Conservation (phyloP, 2,329 filamentous ascomycete genomes). For the Diaporthe batatas region DNA sequence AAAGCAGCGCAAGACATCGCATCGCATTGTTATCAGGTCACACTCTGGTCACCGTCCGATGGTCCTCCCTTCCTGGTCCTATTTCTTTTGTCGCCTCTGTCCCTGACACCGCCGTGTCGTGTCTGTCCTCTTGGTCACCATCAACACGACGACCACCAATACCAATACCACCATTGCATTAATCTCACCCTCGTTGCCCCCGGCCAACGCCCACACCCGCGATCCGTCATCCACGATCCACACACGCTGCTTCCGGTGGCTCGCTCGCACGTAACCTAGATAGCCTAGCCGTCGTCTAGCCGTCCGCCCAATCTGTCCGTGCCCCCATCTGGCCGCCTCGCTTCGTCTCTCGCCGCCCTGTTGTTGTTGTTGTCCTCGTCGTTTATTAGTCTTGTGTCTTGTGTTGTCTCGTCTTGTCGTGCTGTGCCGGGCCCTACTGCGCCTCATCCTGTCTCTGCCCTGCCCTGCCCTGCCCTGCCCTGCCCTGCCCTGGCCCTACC, state of each 20-base stretch:
- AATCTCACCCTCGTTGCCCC: conserved; percentile 5
- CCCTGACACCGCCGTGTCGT: background rate
- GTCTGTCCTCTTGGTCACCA: background rate
- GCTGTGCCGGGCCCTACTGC: too few species aligned
- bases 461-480: too few species aligned
- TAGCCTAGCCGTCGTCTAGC: conserved; percentile 12
- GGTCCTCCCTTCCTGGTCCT: background rate
- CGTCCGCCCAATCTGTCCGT: conserved; percentile 8
- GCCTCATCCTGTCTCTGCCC: too few species aligned
- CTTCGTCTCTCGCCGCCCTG: background rate
- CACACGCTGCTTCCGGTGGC: conserved; percentile 12
- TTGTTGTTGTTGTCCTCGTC: too few species aligned
- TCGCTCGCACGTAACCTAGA: conserved; percentile 28
- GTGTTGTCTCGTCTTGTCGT: background rate
- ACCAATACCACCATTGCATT: background rate
- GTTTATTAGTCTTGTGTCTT: too few species aligned
- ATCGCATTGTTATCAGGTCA: conserved; percentile 17
- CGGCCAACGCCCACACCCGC: background rate
- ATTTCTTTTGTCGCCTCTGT: conserved; percentile 30
- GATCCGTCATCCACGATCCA: background rate
- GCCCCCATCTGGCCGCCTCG: conserved; percentile 13
- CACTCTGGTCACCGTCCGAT: conserved; percentile 10
- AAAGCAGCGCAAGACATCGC: background rate
- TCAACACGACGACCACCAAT: background rate
- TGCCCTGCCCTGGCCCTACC: too few species aligned